Evolutionary conservation across 306 rosid genomes (phyloP).

Genomic region (Dalbergia cochinchinensis): DNA sequence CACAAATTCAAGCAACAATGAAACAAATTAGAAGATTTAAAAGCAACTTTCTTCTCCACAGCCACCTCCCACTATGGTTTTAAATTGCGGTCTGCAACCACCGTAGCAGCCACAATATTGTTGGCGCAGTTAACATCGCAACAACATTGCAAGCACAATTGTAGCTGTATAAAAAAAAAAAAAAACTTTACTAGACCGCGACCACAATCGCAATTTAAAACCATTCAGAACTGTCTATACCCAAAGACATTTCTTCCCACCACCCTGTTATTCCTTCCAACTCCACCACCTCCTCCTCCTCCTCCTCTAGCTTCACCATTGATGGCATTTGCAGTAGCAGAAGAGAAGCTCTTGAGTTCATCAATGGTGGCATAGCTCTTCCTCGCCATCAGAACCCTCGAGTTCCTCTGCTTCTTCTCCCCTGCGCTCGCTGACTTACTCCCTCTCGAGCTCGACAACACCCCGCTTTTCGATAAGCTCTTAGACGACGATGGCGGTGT

Average conservation of each 20-base stretch:
- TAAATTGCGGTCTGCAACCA: not conserved
- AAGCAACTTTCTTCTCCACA: not conserved
- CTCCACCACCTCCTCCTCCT: constrained; percentile 33
- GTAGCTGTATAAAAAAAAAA: too few species aligned
- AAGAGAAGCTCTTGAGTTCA: constrained; percentile 73
- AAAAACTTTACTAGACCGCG: not conserved
- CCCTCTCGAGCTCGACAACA: constrained; percentile 71
- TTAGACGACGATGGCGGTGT: constrained; percentile 88
- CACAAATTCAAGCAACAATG: constrained; percentile 6
- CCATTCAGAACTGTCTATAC: constrained; percentile 57
- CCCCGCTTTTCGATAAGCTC: constrained; percentile 45
- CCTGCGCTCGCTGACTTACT: constrained; percentile 79
- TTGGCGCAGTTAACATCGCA: too few species aligned
- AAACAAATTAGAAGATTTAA: constrained; percentile 26
- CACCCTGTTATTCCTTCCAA: constrained; percentile 45
- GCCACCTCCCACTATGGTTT: not conserved
- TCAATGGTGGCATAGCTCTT: constrained; percentile 83
- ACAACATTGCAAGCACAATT: too few species aligned
- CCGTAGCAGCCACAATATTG: too few species aligned
- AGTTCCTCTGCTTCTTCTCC: constrained; percentile 66
- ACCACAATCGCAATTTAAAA: not conserved
- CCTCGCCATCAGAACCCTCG: constrained; percentile 64
- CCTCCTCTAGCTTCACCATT: constrained; percentile 68
- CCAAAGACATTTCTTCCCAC: constrained; percentile 59
- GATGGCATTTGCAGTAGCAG: constrained; percentile 67